Base-by-base conservation (phyloP, 2,329 filamentous ascomycete genomes). In the Alternaria gaisen region DNA sequence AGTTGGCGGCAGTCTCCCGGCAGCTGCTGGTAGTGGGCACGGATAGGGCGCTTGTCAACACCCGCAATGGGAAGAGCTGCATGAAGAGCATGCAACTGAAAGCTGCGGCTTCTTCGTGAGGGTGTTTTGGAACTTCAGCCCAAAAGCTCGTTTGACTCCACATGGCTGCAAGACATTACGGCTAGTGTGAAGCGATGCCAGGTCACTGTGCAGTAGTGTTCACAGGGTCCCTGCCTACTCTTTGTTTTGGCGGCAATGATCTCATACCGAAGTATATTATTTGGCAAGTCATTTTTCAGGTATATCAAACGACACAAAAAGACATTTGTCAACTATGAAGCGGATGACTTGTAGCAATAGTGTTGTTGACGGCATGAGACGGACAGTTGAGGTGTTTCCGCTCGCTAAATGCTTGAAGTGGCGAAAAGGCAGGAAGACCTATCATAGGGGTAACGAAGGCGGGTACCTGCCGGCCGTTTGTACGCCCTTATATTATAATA, bases 391-490 rank as follows among this genome's bases (percentile, higher is more conserved):
- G 60, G 58, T 60, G 56, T 61, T 67, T 58, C 47, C 58, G 58
- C 26, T 53, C 47, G 51, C 32, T 55, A 53, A 53, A 58, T 44
- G 34, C 56, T 40, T 30, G 16, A 44, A 47, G 51, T 40, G 11
- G 53, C 47, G 34, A 44, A 54, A 56, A 51, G 53, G 55, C 50
- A 59, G 52, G 50, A 52, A 41, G 26, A 16, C 28, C 36, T 51
- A 51, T 70, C 64, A 66, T 68, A 62, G 63, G 41, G 44, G 41
- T 56, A 58, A 36, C 41, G 47, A 44, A 53, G 51, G 53, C 64
- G 65, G 69, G 69, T 72, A 66, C 68, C 65, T 69, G 52, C 64
- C 46, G 52, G 48, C 47, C 56, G 48, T 48, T 58, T 61, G 54
- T 43, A 41, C 54, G 47, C 38, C 34, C 16, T 34, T 16, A 20